These are phyloP conservation scores for Cladorrhinum sp. DNA, from an alignment of 2,329 filamentous ascomycete species.

Conservation along the genomic window DNA sequence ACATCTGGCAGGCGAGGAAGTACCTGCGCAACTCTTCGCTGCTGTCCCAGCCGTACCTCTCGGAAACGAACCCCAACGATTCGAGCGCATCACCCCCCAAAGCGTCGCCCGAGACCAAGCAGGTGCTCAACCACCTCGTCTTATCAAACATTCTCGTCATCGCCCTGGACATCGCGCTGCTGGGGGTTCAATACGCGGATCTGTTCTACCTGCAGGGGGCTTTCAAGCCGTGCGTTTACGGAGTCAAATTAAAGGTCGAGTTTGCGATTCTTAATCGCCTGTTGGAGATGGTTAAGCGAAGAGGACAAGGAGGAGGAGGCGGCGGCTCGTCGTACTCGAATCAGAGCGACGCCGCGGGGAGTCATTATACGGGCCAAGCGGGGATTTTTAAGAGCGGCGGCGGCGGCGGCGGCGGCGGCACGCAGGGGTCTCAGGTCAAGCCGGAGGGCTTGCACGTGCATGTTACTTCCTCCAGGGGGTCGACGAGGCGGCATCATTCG, in stretches of 20 bases:
- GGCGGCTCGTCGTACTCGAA: not conserved
- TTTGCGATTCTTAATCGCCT: slow-evolving; percentile 35
- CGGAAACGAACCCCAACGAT: not conserved
- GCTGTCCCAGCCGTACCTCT: not conserved
- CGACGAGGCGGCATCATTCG: not conserved
- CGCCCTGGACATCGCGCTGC: slow-evolving; percentile 36
- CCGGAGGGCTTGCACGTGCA: not conserved
- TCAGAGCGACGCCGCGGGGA: not conserved
- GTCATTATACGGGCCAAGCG: not conserved
- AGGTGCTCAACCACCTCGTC: slow-evolving; percentile 35
- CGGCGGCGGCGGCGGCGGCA: not conserved
- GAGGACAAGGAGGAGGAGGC: not conserved
- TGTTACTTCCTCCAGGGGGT: not conserved
- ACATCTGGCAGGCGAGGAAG: slow-evolving; percentile 29
- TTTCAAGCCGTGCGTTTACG: slow-evolving; percentile 35
- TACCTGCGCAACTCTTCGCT: slow-evolving; percentile 15
- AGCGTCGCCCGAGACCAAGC: slow-evolving; percentile 11
- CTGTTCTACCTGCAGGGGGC: slow-evolving; percentile 37
- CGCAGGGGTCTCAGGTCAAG: not conserved
- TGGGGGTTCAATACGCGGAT: slow-evolving; percentile 37
- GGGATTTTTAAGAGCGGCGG: not conserved
- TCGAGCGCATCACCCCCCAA: not conserved
- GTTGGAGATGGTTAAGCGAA: slow-evolving; percentile 26
- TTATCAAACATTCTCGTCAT: slow-evolving; percentile 39
- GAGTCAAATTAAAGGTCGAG: slow-evolving; percentile 36